phyloP scores from a whole-genome alignment of 2,329 filamentous ascomycete genomes.

The Pseudocercospora ulei region DNA sequence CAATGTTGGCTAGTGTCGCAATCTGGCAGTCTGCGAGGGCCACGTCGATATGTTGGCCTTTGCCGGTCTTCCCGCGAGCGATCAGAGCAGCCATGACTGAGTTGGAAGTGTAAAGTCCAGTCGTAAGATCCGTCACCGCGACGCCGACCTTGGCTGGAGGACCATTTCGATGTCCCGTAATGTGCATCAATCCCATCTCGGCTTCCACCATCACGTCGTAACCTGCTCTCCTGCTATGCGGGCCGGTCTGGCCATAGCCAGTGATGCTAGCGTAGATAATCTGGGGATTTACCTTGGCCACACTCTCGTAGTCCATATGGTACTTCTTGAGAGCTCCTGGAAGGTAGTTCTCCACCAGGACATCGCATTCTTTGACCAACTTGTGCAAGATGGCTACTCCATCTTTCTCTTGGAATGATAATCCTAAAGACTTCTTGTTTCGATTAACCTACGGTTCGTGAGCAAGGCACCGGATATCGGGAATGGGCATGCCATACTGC shows the following conservation, averaged over 20 bases:
- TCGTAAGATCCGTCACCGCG: slow-evolving; percentile 91
- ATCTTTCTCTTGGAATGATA: slow-evolving; percentile 78
- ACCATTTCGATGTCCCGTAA: slow-evolving; percentile 78
- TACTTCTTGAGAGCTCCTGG: slow-evolving; percentile 87
- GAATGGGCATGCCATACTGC: slow-evolving; percentile 48
- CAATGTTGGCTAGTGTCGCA: slow-evolving; percentile 88
- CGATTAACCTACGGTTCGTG: slow-evolving; percentile 65
- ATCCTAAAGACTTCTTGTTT: slow-evolving; percentile 87
- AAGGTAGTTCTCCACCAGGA: slow-evolving; percentile 94
- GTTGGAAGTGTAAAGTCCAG: slow-evolving; percentile 88
- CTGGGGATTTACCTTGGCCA: slow-evolving; percentile 69
- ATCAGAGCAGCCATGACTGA: slow-evolving; percentile 88
- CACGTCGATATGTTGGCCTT: slow-evolving; percentile 86
- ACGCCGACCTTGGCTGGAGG: slow-evolving; percentile 95
- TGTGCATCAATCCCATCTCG: slow-evolving; percentile 97
- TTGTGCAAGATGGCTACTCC: slow-evolving; percentile 82
- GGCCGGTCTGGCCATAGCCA: slow-evolving; percentile 90
- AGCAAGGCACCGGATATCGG: not conserved
- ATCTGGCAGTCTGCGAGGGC: slow-evolving; percentile 89
- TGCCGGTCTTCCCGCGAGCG: slow-evolving; percentile 61
- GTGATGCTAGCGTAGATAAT: slow-evolving; percentile 95
- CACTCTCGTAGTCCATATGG: slow-evolving; percentile 71
- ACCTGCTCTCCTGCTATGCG: slow-evolving; percentile 74
- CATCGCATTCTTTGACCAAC: slow-evolving; percentile 73
- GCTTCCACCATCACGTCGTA: slow-evolving; percentile 99